A percentile compares a stretch with the other conserved stretches of the same genome.
phyloP scores from a whole-genome alignment of 768 basidiomycete genomes.

The Panus rudis region DNA sequence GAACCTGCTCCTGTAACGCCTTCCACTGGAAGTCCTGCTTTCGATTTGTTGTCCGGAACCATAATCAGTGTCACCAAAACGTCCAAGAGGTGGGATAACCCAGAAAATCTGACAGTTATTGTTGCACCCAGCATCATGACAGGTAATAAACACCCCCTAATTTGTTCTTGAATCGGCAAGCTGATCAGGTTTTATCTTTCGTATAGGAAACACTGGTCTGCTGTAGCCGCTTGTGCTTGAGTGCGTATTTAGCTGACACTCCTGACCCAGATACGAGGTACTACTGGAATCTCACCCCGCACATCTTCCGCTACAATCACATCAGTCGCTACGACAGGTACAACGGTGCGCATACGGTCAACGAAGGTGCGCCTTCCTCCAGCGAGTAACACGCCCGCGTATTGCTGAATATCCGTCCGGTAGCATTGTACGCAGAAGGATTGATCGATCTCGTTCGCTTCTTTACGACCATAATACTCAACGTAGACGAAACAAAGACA shows the following conservation, averaged over 20 bases:
- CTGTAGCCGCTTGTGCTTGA: background rate
- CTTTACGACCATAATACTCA: slow-evolving; percentile 58
- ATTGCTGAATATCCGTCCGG: background rate
- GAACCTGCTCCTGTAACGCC: slow-evolving; percentile 68
- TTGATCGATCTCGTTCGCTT: slow-evolving; percentile 64
- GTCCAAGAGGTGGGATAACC: slow-evolving; percentile 16
- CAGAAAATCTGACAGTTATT: slow-evolving; percentile 4
- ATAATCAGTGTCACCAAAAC: slow-evolving; percentile 19
- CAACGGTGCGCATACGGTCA: slow-evolving; percentile 57
- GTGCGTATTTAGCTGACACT: background rate
- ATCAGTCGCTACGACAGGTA: slow-evolving; percentile 14
- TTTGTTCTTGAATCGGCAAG: background rate
- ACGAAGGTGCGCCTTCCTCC: slow-evolving; percentile 48
- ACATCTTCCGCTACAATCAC: slow-evolving; percentile 64
- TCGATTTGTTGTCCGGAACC: slow-evolving; percentile 28
- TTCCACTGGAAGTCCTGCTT: slow-evolving; percentile 23
- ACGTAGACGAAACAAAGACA: slow-evolving; percentile 45
- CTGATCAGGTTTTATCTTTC: background rate
- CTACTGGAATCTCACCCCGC: slow-evolving; percentile 39
- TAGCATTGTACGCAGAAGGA: slow-evolving; percentile 42
- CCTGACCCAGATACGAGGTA: slow-evolving; percentile 31
- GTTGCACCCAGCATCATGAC: slow-evolving; percentile 15
- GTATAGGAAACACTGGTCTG: slow-evolving; percentile 21
- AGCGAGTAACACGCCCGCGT: background rate
- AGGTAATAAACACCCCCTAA: slow-evolving; percentile 1